Base-by-base conservation (phyloP, 345 rosid genomes). In the Orychophragmus violaceus region DNA sequence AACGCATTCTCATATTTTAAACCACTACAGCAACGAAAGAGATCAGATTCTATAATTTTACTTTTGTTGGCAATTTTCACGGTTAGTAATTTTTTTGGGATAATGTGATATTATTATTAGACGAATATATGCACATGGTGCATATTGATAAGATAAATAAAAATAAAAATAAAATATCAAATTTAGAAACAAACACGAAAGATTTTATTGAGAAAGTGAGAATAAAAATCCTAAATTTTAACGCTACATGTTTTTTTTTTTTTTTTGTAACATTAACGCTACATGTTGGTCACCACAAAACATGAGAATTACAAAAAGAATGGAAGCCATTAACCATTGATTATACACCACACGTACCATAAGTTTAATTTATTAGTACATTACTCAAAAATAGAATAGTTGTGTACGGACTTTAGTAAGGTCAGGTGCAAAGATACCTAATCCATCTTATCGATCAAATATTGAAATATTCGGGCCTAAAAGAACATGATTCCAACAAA, bases 271-370 rank as follows among this genome's bases (percentile, higher is more conserved):
- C n/a, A n/a, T 21, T 64, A 35, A 64, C 70, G 66, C 52, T 57
- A 37, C 44, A 4, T 45, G 35, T 42, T n/a, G n/a, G n/a, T n/a
- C 42, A 51, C 41, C 64, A 63, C 64, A 57, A 28, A 54, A 64
- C 71, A 58, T 19, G 23, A 8, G 14, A 16, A 23, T 72, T 65
- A 60, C 21, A 29, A 52, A 73, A 73, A 23, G 72, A 73, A 59
- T 52, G 77, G 72, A 73, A 14, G 57, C 4, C 35, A 73, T 73
- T 51, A 35, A 56, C 60, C 62, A 50, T 42, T 39, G 37, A 41
- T 73, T 66, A 59, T 59, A 52, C 23, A 52, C 63, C 77, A 66
- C 23, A 52, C 72, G n/a, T n/a, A n/a, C n/a, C 64, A 52, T 66
- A 4, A 39, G 3, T 50, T 58, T 24, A 27, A 28, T 61, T 41